Percentiles rank a stretch among this genome's conserved stretches.
These are phyloP conservation scores for Fusarium lyarnte DNA, from an alignment of 2,329 filamentous ascomycete genomes.

Conservation along the genomic window DNA sequence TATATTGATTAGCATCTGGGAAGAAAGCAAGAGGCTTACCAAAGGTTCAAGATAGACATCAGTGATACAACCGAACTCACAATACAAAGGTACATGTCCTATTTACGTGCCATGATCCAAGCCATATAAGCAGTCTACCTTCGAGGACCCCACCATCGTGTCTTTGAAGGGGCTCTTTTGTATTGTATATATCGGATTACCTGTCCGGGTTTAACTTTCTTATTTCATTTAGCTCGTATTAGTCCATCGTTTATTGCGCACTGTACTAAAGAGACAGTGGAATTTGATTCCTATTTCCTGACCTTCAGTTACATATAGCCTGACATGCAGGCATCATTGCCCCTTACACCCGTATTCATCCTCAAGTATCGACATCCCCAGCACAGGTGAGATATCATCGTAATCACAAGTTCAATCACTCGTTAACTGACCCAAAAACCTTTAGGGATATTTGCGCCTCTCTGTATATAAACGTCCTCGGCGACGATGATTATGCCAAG, in stretches of 20 bases:
- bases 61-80: background rate
- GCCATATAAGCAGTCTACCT: background rate
- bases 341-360: background rate
- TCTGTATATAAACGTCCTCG: background rate
- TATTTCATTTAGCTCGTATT: background rate
- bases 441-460: rapidly evolving
- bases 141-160: background rate
- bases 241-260: background rate
- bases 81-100: background rate
- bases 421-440: rapidly evolving
- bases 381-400: rapidly evolving
- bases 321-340: background rate
- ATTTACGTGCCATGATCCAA: rapidly evolving
- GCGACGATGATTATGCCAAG: rapidly evolving
- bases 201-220: rapidly evolving
- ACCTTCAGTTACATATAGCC: background rate
- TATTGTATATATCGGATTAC: background rate
- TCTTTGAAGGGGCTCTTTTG: background rate
- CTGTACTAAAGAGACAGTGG: background rate
- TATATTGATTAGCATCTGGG: background rate
- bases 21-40: background rate
- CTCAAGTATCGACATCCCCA: background rate
- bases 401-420: rapidly evolving
- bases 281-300: background rate
- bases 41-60: background rate